phyloP scores from a whole-genome alignment of 179 eudicot species.

The Silene vulgaris region DNA sequence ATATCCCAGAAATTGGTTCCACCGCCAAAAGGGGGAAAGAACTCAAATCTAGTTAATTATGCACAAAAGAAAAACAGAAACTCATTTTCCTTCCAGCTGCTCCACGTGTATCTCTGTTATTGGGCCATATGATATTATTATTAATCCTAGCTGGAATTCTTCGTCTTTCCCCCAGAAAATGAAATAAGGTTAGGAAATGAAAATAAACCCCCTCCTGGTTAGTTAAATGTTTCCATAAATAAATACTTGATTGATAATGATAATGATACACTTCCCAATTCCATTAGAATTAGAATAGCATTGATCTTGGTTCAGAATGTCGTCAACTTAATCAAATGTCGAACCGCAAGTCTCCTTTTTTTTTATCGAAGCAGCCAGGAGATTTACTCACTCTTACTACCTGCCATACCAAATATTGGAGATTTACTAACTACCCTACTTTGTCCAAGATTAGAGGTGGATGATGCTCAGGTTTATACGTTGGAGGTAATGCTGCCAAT shows the following conservation, averaged over 20 bases:
- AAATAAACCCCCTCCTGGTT: too few relatives aligned
- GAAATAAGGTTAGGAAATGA: too few relatives aligned
- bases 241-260: too few relatives aligned
- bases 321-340: constrained; percentile 34
- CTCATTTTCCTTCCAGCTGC: background rate
- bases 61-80: too few relatives aligned
- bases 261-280: constrained; percentile 1
- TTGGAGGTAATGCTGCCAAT: constrained; percentile 78
- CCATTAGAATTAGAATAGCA: constrained; percentile 63
- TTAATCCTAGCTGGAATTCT: background rate
- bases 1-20: constrained; percentile 21
- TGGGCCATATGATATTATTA: background rate
- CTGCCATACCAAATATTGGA: constrained; percentile 43
- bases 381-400: constrained; percentile 38
- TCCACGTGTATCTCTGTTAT: background rate
- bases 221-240: too few relatives aligned
- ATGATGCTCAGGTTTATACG: constrained; percentile 53
- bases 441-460: constrained; percentile 45
- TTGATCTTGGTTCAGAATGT: constrained; percentile 98
- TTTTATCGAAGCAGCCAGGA: constrained; percentile 60
- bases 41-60: background rate
- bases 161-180: background rate
- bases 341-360: constrained; percentile 38
- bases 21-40: constrained; percentile 22
- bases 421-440: too few relatives aligned